Percentiles rank a stretch among this genome's conserved stretches.
Conservation (phyloP, 1,284 basidiomycete species). For the Ganoderma lingzhi region DNA sequence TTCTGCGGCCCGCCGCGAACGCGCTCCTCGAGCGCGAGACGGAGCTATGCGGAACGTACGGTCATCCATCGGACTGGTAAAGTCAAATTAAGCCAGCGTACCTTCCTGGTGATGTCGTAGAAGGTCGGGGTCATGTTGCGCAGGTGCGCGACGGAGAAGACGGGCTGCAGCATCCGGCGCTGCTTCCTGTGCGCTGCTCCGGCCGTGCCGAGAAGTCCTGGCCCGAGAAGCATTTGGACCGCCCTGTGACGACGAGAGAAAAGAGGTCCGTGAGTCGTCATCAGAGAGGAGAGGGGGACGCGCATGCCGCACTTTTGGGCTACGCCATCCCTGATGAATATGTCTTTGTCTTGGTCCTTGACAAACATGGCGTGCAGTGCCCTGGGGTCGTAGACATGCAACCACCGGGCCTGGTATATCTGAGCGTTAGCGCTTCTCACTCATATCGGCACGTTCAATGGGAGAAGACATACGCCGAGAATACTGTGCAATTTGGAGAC, state of each 20-base stretch:
- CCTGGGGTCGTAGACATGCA: conserved; percentile 19
- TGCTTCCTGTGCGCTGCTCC: conserved; percentile 14
- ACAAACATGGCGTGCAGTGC: conserved; percentile 20
- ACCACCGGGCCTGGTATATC: not conserved
- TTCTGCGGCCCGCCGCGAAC: conserved; percentile 11
- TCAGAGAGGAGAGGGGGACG: too few species aligned
- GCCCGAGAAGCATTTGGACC: not conserved
- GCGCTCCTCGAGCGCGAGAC: not conserved
- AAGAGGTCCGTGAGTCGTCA: not conserved
- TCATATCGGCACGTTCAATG: not conserved
- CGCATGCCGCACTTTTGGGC: not conserved
- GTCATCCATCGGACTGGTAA: too few species aligned
- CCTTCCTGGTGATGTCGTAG: conserved; percentile 9
- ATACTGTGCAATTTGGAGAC: not conserved
- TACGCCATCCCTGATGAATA: not conserved
- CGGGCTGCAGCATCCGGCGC: conserved; percentile 20
- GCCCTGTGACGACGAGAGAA: not conserved
- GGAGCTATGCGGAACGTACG: not conserved
- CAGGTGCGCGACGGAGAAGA: conserved; percentile 20
- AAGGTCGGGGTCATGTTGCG: conserved; percentile 15
- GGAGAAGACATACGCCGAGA: not conserved
- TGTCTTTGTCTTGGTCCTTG: conserved; percentile 20
- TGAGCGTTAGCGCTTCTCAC: not conserved
- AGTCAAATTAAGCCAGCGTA: not conserved
- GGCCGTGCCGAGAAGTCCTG: conserved; percentile 9